A percentile compares a stretch with the other conserved stretches of the same genome.
phyloP scores from a whole-genome alignment of 192 early-diverging fungal genomes.

The Chytriomyces sp. region DNA sequence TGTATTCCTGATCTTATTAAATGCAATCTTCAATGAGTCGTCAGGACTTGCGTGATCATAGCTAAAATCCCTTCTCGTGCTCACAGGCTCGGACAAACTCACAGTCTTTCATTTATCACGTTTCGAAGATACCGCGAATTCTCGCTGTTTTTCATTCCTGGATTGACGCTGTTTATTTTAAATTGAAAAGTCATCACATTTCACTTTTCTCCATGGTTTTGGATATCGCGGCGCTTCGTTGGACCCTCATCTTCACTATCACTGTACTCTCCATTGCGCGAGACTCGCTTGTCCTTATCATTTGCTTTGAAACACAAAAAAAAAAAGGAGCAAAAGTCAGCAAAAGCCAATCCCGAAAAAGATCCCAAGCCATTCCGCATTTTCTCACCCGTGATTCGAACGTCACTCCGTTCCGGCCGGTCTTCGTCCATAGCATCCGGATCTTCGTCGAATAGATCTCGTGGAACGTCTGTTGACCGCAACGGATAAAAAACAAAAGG shows the following conservation, averaged over 20 bases:
- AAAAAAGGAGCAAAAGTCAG: neutral
- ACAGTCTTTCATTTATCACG: too few relatives aligned
- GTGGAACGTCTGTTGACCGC: slow-evolving; percentile 69
- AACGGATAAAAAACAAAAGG: neutral
- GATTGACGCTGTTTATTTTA: too few relatives aligned
- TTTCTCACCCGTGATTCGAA: slow-evolving; percentile 64
- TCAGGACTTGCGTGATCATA: too few relatives aligned
- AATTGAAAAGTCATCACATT: neutral
- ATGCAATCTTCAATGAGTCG: too few relatives aligned
- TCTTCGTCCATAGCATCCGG: slow-evolving; percentile 62
- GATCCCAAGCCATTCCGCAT: too few relatives aligned
- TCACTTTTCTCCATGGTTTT: slow-evolving; percentile 31
- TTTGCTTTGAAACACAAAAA: neutral
- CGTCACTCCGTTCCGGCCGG: slow-evolving; percentile 46
- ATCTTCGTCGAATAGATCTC: slow-evolving; percentile 71
- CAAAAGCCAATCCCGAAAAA: too few relatives aligned
- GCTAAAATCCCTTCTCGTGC: too few relatives aligned
- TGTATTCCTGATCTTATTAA: too few relatives aligned
- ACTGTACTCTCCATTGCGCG: slow-evolving; percentile 75
- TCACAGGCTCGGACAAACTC: too few relatives aligned
- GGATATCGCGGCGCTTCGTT: slow-evolving; percentile 40
- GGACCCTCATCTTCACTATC: slow-evolving; percentile 76
- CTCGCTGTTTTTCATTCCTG: too few relatives aligned
- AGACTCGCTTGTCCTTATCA: slow-evolving; percentile 69
- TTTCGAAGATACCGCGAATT: too few relatives aligned